These are phyloP conservation scores for Fusarium luffae DNA, from an alignment of 2,329 filamentous ascomycete genomes.

Conservation along the genomic window DNA sequence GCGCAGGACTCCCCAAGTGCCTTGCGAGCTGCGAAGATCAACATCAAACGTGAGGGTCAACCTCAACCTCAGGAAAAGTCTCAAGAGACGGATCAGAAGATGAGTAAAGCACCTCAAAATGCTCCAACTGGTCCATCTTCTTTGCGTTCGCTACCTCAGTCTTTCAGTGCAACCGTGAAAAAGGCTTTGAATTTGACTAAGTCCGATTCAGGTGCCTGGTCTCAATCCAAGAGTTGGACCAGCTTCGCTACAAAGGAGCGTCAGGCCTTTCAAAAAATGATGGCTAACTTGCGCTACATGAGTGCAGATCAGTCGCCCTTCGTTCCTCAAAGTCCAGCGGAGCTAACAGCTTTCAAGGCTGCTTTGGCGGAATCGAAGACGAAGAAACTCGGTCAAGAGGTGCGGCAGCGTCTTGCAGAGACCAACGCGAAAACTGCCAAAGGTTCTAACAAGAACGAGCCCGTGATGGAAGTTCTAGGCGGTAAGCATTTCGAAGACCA, in stretches of 20 bases:
- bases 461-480: conserved; percentile 39
- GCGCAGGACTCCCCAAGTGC: conserved; percentile 2
- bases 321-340: conserved; percentile 50
- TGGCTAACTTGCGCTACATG: conserved; percentile 51
- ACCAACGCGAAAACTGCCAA: conserved; percentile 25
- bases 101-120: conserved; percentile 7
- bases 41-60: background rate
- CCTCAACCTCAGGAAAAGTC: background rate
- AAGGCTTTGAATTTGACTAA: background rate
- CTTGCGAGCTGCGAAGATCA: conserved; percentile 1
- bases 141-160: conserved; percentile 9
- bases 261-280: conserved; percentile 51
- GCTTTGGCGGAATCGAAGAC: conserved; percentile 45
- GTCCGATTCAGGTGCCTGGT: conserved; percentile 48
- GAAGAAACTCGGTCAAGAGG: conserved; percentile 40
- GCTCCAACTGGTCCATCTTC: conserved; percentile 27
- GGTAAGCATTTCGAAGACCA: conserved; percentile 46
- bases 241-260: conserved; percentile 50
- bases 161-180: conserved; percentile 19
- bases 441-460: conserved; percentile 2
- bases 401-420: conserved; percentile 41
- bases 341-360: conserved; percentile 50
- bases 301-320: conserved; percentile 53
- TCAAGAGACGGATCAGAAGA: background rate
- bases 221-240: conserved; percentile 55